Conservation (phyloP, 805 yeast genomes). For the Candida yuanshanica region DNA sequence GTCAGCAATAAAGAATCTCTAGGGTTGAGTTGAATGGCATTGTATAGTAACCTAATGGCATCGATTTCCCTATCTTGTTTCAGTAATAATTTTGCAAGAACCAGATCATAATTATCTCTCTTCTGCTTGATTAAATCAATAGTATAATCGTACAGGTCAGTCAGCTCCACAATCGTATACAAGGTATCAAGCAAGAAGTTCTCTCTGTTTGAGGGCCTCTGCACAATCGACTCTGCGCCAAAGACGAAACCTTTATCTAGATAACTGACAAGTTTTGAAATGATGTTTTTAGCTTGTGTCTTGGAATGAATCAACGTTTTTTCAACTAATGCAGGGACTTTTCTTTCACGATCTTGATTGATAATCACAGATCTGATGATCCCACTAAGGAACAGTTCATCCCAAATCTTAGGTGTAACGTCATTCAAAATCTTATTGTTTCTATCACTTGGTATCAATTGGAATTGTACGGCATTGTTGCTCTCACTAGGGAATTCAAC, state of each 20-base stretch:
- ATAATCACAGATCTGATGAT: conserved; percentile 50
- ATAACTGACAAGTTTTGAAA: conserved; percentile 9
- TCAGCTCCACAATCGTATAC: conserved; percentile 36
- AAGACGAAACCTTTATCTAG: conserved; percentile 46
- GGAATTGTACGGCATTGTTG: conserved; percentile 27
- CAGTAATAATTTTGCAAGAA: conserved; percentile 27
- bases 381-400: conserved; percentile 53
- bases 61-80: conserved; percentile 30
- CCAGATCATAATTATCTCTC: conserved; percentile 21
- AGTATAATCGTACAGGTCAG: conserved; percentile 34
- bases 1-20: conserved; percentile 18
- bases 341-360: conserved; percentile 48
- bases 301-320: conserved; percentile 30
- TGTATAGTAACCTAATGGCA: conserved; percentile 27
- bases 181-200: conserved; percentile 75
- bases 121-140: conserved; percentile 29
- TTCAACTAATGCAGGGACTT: conserved; percentile 53
- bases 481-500: conserved; percentile 47
- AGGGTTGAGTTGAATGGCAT: conserved; percentile 21
- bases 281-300: conserved; percentile 8
- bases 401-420: conserved; percentile 42
- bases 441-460: conserved; percentile 30
- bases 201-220: conserved; percentile 54
- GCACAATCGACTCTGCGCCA: conserved; percentile 62
- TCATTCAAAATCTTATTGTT: conserved; percentile 28